phyloP scores from a whole-genome alignment of 106 monocot genomes.

The Platanthera zijinensis region DNA sequence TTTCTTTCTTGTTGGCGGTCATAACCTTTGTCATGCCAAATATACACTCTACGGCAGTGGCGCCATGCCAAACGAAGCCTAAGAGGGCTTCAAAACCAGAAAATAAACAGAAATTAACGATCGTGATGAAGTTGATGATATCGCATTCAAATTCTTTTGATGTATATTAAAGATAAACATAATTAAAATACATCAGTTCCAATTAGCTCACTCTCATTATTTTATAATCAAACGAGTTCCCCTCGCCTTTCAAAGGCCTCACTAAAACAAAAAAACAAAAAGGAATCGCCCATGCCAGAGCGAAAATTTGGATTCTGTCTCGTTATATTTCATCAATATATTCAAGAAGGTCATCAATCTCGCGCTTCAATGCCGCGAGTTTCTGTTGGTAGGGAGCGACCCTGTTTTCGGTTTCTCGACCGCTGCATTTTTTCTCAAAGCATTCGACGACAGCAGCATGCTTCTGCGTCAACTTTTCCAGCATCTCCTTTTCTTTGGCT shows the following conservation, averaged over 20 bases:
- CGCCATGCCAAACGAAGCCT: no score
- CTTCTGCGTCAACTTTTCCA: constrained; percentile 70
- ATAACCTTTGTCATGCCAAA: no score
- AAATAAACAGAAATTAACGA: no score
- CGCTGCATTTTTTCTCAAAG: constrained; percentile 77
- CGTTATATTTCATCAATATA: constrained; percentile 55
- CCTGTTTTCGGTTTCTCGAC: constrained; percentile 66
- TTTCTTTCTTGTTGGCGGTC: no score
- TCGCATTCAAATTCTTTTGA: no score
- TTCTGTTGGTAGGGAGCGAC: constrained; percentile 68
- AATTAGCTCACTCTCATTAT: background rate
- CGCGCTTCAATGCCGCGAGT: constrained; percentile 51
- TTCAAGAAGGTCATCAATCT: constrained; percentile 74
- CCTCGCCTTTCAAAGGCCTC: background rate
- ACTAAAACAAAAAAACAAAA: background rate
- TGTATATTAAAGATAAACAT: background rate
- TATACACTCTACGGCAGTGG: no score
- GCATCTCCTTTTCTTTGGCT: constrained; percentile 82
- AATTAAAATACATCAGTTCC: constrained; percentile 1
- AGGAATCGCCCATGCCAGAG: background rate
- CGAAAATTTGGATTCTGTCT: background rate
- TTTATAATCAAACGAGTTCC: background rate
- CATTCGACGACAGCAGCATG: constrained; percentile 69
- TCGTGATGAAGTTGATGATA: no score
- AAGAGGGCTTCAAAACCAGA: no score